These are phyloP conservation scores for Epichloe sp. DNA, from an alignment of 2,329 filamentous ascomycete genomes.

Conservation along the genomic window DNA sequence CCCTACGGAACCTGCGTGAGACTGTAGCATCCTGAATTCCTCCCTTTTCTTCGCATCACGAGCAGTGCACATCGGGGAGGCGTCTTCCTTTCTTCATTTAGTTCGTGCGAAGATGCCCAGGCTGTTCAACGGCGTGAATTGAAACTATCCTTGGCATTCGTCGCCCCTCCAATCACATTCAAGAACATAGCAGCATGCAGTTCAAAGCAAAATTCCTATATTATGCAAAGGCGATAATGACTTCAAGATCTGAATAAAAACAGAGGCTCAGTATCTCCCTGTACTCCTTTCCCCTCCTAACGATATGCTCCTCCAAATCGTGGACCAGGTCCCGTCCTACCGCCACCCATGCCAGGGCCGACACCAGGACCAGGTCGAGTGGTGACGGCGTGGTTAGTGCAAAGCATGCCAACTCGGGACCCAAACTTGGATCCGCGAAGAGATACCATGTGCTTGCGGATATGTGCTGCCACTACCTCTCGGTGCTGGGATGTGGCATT, in stretches of 20 bases:
- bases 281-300: constrained; percentile 15
- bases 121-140: neutral
- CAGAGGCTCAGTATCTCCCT: neutral
- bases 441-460: constrained; percentile 98
- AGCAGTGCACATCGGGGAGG: neutral
- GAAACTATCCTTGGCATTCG: neutral
- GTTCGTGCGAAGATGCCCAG: neutral
- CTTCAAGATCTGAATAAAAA: constrained; percentile 6
- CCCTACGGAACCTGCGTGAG: neutral
- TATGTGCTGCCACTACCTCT: constrained; percentile 84
- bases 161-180: neutral
- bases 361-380: constrained; percentile 80
- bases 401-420: constrained; percentile 96
- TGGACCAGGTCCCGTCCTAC: constrained; percentile 40
- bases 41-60: neutral
- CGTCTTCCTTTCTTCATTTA: neutral
- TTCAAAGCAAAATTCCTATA: constrained; percentile 9
- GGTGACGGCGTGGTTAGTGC: constrained; percentile 82
- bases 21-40: neutral
- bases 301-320: constrained; percentile 48
- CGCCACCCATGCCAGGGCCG: constrained; percentile 48
- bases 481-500: constrained; percentile 79
- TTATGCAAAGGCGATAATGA: constrained; percentile 9
- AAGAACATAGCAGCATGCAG: constrained; percentile 1
- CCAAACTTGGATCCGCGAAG: constrained; percentile 97